A percentile compares a stretch with the other conserved stretches of the same genome.
phyloP scores from a whole-genome alignment of 2,329 filamentous ascomycete genomes.

The Daldinia sp. region DNA sequence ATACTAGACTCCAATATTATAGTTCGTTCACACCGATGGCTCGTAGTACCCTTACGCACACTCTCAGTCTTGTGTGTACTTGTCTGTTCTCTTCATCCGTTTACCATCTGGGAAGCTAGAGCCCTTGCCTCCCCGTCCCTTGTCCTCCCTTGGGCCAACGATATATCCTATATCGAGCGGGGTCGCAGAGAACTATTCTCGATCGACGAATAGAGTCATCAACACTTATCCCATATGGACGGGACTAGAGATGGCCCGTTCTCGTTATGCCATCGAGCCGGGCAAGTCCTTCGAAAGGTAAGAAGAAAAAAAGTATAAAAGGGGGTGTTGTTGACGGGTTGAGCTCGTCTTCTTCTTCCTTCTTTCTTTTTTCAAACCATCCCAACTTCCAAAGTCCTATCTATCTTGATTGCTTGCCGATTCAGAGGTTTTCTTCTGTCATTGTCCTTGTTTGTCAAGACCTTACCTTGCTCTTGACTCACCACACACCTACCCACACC shows the following conservation, averaged over 20 bases:
- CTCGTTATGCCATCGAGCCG: conserved; percentile 37
- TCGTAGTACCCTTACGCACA: not conserved
- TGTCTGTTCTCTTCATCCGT: conserved; percentile 6
- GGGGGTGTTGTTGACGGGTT: conserved; percentile 58
- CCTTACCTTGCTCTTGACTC: conserved; percentile 35
- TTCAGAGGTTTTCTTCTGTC: conserved; percentile 32
- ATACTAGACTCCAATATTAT: conserved; percentile 25
- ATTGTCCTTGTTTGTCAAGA: conserved; percentile 31
- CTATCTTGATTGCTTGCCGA: conserved; percentile 21
- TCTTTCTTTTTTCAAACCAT: conserved; percentile 51
- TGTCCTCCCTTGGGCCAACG: conserved; percentile 40
- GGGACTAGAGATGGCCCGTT: conserved; percentile 41
- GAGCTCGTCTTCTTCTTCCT: conserved; percentile 59
- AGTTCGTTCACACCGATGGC: conserved; percentile 20
- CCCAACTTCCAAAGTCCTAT: conserved; percentile 39
- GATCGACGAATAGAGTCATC: conserved; percentile 46
- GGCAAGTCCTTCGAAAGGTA: conserved; percentile 8
- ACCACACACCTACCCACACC: conserved; percentile 31
- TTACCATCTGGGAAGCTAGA: conserved; percentile 17
- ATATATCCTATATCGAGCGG: conserved; percentile 47
- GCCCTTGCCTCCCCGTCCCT: conserved; percentile 32
- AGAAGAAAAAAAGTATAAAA: conserved; percentile 69
- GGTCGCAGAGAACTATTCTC: conserved; percentile 43
- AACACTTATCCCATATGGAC: conserved; percentile 36
- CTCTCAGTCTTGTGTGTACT: not conserved